These are phyloP conservation scores for Pestalotiopsis sp. DNA, from an alignment of 2,329 filamentous ascomycete species.

Conservation along the genomic window DNA sequence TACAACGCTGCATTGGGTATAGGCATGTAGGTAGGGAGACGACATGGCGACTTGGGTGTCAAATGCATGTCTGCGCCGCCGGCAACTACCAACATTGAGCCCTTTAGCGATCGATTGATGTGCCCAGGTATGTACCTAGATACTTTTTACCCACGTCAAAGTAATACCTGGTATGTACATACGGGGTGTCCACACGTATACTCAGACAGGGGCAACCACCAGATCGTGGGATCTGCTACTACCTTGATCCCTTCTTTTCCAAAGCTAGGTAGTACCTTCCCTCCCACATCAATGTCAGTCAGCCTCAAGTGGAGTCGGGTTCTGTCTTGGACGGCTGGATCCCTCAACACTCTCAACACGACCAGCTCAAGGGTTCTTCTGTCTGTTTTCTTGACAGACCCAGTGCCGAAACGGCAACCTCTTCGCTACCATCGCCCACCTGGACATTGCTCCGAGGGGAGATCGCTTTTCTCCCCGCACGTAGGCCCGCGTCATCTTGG, in stretches of 20 bases:
- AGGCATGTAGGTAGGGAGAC: background rate
- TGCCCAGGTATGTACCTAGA: too few relatives aligned
- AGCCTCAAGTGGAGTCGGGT: slow-evolving; percentile 11
- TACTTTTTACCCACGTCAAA: background rate
- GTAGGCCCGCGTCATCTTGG: background rate
- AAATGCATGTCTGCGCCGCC: background rate
- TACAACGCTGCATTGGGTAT: slow-evolving; percentile 6
- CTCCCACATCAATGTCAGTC: background rate
- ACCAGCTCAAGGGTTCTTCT: background rate
- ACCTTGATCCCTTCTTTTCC: background rate
- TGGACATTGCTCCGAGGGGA: background rate
- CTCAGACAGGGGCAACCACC: background rate
- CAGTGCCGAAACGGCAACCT: background rate
- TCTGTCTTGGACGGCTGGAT: background rate
- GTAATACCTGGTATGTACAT: background rate
- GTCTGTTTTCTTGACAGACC: background rate
- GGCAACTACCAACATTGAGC: background rate
- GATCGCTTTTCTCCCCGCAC: slow-evolving; percentile 1
- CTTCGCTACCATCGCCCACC: background rate
- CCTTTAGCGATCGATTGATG: background rate
- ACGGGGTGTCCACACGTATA: background rate
- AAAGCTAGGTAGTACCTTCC: background rate
- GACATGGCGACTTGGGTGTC: background rate
- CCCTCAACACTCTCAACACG: background rate
- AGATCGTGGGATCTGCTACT: slow-evolving; percentile 6